These are phyloP conservation scores for Seiridium cupressi DNA, from an alignment of 2,329 filamentous ascomycete species.

Conservation along the genomic window DNA sequence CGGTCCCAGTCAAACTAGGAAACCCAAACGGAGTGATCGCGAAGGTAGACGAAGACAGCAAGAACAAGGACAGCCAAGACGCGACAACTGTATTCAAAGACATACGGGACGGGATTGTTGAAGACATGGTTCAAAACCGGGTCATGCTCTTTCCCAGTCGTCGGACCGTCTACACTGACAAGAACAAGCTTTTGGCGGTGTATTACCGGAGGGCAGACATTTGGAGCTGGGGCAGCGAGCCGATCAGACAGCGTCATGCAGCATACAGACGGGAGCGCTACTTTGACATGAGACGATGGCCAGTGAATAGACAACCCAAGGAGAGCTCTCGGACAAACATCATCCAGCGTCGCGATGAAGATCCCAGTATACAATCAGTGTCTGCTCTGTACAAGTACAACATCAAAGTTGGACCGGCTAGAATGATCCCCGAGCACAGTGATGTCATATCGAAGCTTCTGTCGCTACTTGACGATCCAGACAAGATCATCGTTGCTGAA, in stretches of 20 bases:
- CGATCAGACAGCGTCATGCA: constrained; percentile 26
- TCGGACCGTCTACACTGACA: constrained; percentile 18
- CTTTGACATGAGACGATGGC: constrained; percentile 49
- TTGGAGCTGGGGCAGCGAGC: constrained; percentile 28
- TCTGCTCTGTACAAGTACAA: not conserved
- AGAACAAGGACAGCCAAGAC: constrained; percentile 15
- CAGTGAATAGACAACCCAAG: constrained; percentile 35
- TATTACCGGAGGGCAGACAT: constrained; percentile 22
- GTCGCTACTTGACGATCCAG: constrained; percentile 3
- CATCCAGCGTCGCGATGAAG: constrained; percentile 24
- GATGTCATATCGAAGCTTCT: not conserved
- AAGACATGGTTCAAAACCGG: constrained; percentile 41
- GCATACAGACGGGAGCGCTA: constrained; percentile 30
- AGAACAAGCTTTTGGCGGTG: constrained; percentile 13
- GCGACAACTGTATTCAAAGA: constrained; percentile 19
- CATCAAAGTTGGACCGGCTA: not conserved
- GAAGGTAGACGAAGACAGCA: constrained; percentile 13
- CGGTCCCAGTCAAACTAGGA: not conserved
- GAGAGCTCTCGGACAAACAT: constrained; percentile 27
- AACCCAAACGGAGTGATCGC: not conserved
- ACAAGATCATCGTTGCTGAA: not conserved
- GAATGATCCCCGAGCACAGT: not conserved
- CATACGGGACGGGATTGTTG: constrained; percentile 38
- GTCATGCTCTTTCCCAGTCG: constrained; percentile 40
- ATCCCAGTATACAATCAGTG: constrained; percentile 11